A percentile compares a stretch with the other conserved stretches of the same genome.
Conservation (phyloP, 2,329 filamentous ascomycete genomes). For the Pyricularia pennisetigena region DNA sequence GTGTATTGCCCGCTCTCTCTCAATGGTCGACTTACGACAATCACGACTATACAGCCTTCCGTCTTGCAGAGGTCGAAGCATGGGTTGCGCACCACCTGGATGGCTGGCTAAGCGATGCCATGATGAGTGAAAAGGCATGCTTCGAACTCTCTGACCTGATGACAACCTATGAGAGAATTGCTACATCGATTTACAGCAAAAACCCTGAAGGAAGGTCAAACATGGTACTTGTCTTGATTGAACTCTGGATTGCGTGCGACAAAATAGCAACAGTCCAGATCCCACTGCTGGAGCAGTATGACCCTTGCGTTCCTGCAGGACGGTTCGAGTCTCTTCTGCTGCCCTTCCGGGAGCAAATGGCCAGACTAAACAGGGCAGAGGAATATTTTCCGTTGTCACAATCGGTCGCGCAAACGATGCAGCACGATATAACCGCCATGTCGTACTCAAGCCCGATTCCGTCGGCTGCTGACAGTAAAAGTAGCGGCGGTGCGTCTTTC, state of each 20-base stretch:
- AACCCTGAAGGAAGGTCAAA: conserved; percentile 37
- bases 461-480: too few relatives aligned
- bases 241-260: conserved; percentile 51
- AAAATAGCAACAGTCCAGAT: conserved; percentile 26
- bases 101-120: conserved; percentile 24
- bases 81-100: conserved; percentile 35
- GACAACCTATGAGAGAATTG: conserved; percentile 20
- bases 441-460: too few relatives aligned
- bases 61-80: conserved; percentile 30
- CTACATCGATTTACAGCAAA: conserved; percentile 19
- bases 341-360: conserved; percentile 30
- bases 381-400: too few relatives aligned
- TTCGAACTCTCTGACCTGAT: conserved; percentile 19
- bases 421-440: too few relatives aligned
- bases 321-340: conserved; percentile 36
- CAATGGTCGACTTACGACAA: background rate
- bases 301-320: conserved; percentile 27
- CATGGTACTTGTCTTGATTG: conserved; percentile 45
- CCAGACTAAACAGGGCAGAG: conserved; percentile 33
- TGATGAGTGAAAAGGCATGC: conserved; percentile 16
- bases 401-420: too few relatives aligned
- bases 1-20: background rate
- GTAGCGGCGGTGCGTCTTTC: too few relatives aligned
- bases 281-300: conserved; percentile 34
- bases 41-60: conserved; percentile 6